Evolutionary conservation across 306 rosid genomes (phyloP), one percentile per base, ranked within the genome.

Genomic region (Vachellia collinsii): DNA sequence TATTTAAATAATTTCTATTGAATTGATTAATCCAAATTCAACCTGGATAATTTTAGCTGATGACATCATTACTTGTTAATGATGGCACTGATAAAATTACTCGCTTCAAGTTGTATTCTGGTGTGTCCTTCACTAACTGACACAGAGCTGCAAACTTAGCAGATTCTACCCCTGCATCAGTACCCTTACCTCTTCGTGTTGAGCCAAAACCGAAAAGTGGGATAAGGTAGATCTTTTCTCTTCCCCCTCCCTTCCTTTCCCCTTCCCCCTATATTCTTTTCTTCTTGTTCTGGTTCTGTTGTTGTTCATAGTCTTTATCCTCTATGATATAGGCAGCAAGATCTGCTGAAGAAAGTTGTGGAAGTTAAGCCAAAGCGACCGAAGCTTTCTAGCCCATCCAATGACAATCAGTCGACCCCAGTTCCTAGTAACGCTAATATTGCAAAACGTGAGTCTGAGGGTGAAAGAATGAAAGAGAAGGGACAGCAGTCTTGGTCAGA

Each of bases 171-270:
- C 97, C 97, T 70, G 97, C 91, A 25, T 87, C 91, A 4, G 90
- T 87, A 54, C 98, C 98, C 37, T 85, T 93, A 85, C 75, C 97
- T 6, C 90, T 91, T 69, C 97, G 97, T n/a, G 97, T 95, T 63
- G 99, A 95, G 81, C 98, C 98, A 76, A 95, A 93, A 82, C 97
- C 93, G 56, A 93, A 89, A 84, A 91, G 99, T 72, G 97, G 98
- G 65, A 95, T 95, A 83, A 95, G 98, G 98, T 93, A 83, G 80
- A 43, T 69, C 44, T 70, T 8, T 11, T 71, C 70, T 19, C 81
- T 22, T 77, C 83, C 78, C 43, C 10, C 59, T n/a, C 22, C 20
- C 20, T 34, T 34, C 10, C 2, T n/a, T n/a, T n/a, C n/a, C n/a
- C n/a, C 7, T 37, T 22, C 41, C 59, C 42, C 79, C 66, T 64